These are phyloP conservation scores for Fusarium tupiense DNA, from an alignment of 2,329 filamentous ascomycete genomes.

Conservation along the genomic window DNA sequence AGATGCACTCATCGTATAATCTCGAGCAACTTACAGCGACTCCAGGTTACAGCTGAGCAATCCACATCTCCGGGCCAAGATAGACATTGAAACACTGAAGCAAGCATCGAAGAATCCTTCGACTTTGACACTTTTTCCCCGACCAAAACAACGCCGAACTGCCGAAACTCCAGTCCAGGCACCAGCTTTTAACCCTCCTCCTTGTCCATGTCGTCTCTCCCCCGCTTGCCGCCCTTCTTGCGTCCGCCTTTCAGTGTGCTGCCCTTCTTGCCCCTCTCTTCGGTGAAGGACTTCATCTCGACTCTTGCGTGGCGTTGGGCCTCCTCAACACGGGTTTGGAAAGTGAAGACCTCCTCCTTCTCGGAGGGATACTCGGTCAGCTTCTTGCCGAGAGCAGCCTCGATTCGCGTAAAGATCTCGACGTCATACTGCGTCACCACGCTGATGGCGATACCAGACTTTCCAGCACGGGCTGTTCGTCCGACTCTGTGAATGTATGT, in stretches of 20 bases:
- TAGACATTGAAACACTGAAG: neutral
- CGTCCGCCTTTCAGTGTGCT: slow-evolving; percentile 52
- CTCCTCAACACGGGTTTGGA: slow-evolving; percentile 80
- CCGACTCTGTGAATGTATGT: slow-evolving; percentile 93
- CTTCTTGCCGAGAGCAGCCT: slow-evolving; percentile 82
- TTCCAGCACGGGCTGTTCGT: slow-evolving; percentile 86
- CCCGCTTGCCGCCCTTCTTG: slow-evolving; percentile 56
- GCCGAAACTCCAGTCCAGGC: slow-evolving; percentile 10
- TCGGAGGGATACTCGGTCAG: slow-evolving; percentile 73
- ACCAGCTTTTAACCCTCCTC: slow-evolving; percentile 69
- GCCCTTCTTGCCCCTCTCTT: slow-evolving; percentile 70
- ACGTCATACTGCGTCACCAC: slow-evolving; percentile 90
- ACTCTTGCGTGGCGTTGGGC: slow-evolving; percentile 82
- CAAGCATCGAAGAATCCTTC: slow-evolving; percentile 5
- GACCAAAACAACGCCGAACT: slow-evolving; percentile 26
- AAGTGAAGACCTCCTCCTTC: slow-evolving; percentile 87
- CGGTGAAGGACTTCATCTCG: slow-evolving; percentile 83
- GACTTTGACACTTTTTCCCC: slow-evolving; percentile 20
- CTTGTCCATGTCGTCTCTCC: slow-evolving; percentile 73
- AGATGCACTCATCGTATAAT: neutral
- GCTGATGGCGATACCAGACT: slow-evolving; percentile 81
- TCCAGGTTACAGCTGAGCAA: neutral
- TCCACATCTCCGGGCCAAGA: neutral
- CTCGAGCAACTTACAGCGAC: neutral
- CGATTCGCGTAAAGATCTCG: slow-evolving; percentile 82